Base-by-base conservation (phyloP, 192 early-diverging fungal genomes). In the Polychytrium aggregatum region DNA sequence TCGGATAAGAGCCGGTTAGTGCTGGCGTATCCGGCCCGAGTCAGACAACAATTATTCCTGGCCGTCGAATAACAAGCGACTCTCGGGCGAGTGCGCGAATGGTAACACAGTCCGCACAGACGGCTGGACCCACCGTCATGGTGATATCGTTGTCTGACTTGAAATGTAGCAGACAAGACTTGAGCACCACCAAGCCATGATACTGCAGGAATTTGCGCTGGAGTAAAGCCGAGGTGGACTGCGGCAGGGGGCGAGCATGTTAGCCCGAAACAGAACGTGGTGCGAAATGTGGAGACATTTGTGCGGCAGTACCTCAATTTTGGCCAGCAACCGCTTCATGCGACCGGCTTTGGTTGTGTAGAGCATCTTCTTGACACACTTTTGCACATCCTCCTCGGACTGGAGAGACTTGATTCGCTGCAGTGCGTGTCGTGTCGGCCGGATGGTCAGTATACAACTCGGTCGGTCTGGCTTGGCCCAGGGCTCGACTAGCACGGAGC, bases 121-220 rank as follows among this genome's bases (percentile, higher is more conserved):
- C 65, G 46, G 81, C 74, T 57, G 75, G 75, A 50, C 57, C 65
- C 34, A 85, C 53, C 52, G 81, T 78, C 30, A n/a, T n/a, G n/a
- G n/a, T n/a, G n/a, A 79, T 71, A 1, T 65, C 57, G 38, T 84
- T 74, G 33, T 66, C 60, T 38, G 69, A 8, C 14, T 28, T 30
- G 31, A 40, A 42, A 46, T 71, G 58, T 36, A 65, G 60, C 22
- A 90, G 58, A 83, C 84, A 82, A 36, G 67, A 70, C 56, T 88
- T 88, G 33, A 90, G 57, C 41, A 93, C 79, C 9, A 72, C 70
- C 8, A 87, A 65, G 8, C 87, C 87, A 39, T 81, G 82, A 20
- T 81, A 58, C 20, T 70, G 63, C 22, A 85, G 60, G 53, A 85
- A 82, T 34, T 74, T 64, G 46, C 70, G 58, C 48, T 79, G 55